Conservation (phyloP, 2,329 filamentous ascomycete species). For the Colletotrichum lupini region DNA sequence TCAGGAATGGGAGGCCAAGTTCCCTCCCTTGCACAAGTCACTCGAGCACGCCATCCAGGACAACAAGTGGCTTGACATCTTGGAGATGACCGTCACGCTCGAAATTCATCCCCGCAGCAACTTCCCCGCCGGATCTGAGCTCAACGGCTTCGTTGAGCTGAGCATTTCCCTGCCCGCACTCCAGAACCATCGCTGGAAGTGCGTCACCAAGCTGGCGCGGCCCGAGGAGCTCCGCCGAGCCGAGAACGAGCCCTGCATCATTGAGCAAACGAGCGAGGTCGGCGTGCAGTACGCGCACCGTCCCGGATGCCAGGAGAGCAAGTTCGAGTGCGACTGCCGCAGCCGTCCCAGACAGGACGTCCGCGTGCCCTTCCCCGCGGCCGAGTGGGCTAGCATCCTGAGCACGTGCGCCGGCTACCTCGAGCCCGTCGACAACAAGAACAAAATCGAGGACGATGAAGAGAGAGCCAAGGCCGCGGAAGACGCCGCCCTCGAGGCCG, state of each 20-base stretch:
- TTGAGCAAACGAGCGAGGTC: conserved; percentile 61
- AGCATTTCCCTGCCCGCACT: conserved; percentile 64
- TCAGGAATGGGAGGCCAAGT: conserved; percentile 67
- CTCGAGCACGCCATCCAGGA: conserved; percentile 61
- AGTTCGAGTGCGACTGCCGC: conserved; percentile 63
- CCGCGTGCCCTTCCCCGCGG: conserved; percentile 67
- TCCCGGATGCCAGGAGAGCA: conserved; percentile 60
- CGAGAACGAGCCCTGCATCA: conserved; percentile 53
- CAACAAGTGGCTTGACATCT: conserved; percentile 65
- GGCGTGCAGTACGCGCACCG: conserved; percentile 61
- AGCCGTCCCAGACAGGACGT: conserved; percentile 59
- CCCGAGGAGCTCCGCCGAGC: conserved; percentile 62
- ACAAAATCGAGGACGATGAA: conserved; percentile 39
- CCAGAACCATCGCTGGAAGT: conserved; percentile 69
- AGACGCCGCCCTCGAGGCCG: conserved; percentile 34
- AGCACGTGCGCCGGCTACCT: conserved; percentile 66
- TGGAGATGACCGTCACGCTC: conserved; percentile 72
- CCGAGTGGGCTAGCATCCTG: conserved; percentile 68
- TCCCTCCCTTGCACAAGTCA: conserved; percentile 65
- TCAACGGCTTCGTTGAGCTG: conserved; percentile 70
- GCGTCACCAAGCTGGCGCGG: conserved; percentile 67
- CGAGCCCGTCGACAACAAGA: conserved; percentile 34
- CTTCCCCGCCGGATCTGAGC: conserved; percentile 69
- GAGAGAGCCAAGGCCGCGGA: conserved; percentile 40
- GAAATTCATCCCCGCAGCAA: conserved; percentile 67